Evolutionary conservation across 306 rosid species (phyloP).

Genomic region (Vicia sativa): DNA sequence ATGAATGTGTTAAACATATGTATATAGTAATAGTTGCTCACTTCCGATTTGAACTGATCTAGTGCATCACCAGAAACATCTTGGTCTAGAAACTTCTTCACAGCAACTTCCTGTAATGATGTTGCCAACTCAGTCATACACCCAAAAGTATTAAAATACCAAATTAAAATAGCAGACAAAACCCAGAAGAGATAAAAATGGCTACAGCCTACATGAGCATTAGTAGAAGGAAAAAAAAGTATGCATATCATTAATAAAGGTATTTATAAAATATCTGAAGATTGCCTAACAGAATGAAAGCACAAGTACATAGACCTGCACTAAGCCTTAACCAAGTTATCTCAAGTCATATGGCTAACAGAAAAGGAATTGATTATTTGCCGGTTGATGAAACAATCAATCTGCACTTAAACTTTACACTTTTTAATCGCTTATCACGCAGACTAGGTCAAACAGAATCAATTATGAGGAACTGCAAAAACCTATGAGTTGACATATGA

Average conservation of each 20-base stretch:
- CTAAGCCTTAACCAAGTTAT: no score
- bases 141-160: conserved; percentile 29
- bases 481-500: no score
- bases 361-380: no score
- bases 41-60: conserved; percentile 92
- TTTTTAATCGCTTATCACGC: no score
- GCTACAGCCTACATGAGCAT: conserved; percentile 9
- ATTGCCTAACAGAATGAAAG: conserved; percentile 7
- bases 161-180: conserved; percentile 13
- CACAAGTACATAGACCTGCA: background rate
- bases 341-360: no score
- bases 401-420: no score
- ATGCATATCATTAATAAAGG: conserved; percentile 26
- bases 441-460: no score
- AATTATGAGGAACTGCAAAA: no score
- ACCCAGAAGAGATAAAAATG: conserved; percentile 14
- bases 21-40: conserved; percentile 48
- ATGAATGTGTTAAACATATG: conserved; percentile 20
- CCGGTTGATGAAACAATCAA: no score
- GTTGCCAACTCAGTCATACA: conserved; percentile 40
- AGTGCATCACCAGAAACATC: conserved; percentile 94
- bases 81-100: conserved; percentile 96
- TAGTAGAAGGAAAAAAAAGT: conserved; percentile 13
- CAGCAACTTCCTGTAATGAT: conserved; percentile 88
- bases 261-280: conserved; percentile 10